phyloP scores from a whole-genome alignment of 352 stramenopile species.

The Globisporangium solare region DNA sequence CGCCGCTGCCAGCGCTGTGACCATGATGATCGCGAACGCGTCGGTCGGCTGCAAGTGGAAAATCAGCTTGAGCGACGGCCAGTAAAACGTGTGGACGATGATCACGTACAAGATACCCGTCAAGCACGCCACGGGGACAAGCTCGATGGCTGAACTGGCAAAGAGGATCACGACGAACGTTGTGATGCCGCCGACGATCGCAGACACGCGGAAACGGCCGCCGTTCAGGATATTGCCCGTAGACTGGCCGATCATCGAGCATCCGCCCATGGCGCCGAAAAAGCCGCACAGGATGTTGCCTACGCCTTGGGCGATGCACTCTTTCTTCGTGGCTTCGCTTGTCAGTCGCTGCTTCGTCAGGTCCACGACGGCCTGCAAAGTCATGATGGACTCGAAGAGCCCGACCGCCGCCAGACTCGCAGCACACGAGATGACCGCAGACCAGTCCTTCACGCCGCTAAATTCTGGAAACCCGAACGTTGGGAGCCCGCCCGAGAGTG shows the following conservation, averaged over 20 bases:
- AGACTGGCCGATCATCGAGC: constrained; percentile 92
- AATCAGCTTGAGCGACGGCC: constrained; percentile 80
- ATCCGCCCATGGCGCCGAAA: constrained; percentile 92
- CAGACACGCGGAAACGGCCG: constrained; percentile 61
- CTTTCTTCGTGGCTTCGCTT: constrained; percentile 50
- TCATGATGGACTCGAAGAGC: constrained; percentile 94
- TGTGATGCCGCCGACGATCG: constrained; percentile 53
- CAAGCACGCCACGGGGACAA: constrained; percentile 81
- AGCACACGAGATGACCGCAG: constrained; percentile 79
- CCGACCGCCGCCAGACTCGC: constrained; percentile 89
- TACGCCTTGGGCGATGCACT: constrained; percentile 86
- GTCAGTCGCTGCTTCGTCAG: constrained; percentile 75
- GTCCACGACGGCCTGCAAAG: constrained; percentile 90
- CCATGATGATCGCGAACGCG: constrained; percentile 73
- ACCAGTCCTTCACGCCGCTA: constrained; percentile 45
- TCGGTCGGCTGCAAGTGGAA: constrained; percentile 70
- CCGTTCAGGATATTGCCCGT: constrained; percentile 89
- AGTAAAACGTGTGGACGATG: constrained; percentile 89
- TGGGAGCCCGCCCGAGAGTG: constrained; percentile 42
- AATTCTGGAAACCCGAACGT: constrained; percentile 51
- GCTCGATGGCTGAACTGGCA: constrained; percentile 76
- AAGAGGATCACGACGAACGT: constrained; percentile 81
- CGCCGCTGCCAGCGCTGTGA: constrained; percentile 79
- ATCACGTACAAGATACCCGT: constrained; percentile 88
- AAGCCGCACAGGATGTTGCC: constrained; percentile 91